phyloP scores from a whole-genome alignment of 225 moss, liverwort and hornwort genomes.

The Sphagnum contortum region DNA sequence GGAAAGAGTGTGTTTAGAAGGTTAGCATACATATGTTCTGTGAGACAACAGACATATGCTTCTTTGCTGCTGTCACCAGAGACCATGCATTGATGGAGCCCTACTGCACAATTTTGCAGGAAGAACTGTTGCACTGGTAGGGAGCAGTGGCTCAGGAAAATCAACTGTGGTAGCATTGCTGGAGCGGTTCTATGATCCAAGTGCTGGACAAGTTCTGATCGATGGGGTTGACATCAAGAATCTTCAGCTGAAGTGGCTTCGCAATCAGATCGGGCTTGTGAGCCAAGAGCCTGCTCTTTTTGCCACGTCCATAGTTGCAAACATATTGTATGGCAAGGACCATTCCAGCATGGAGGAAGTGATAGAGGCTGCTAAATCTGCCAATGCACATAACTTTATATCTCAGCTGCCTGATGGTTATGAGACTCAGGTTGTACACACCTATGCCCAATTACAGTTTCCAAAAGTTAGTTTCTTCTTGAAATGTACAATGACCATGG shows the following conservation, averaged over 20 bases:
- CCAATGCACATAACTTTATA: slow-evolving; percentile 71
- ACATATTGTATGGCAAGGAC: slow-evolving; percentile 51
- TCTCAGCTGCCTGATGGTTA: slow-evolving; percentile 56
- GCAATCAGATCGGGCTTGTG: slow-evolving; percentile 57
- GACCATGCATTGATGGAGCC: too few relatives aligned
- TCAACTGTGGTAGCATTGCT: slow-evolving; percentile 51
- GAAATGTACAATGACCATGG: too few relatives aligned
- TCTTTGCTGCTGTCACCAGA: too few relatives aligned
- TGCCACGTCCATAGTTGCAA: slow-evolving; percentile 42
- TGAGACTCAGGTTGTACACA: slow-evolving; percentile 37
- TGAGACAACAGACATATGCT: too few relatives aligned
- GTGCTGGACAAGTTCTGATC: slow-evolving; percentile 40
- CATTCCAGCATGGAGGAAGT: slow-evolving; percentile 46
- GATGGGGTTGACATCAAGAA: slow-evolving; percentile 56
- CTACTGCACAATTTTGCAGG: slow-evolving; percentile 16
- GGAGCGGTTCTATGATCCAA: slow-evolving; percentile 58
- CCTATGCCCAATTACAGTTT: too few relatives aligned
- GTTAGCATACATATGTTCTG: too few relatives aligned
- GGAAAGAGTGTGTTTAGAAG: too few relatives aligned
- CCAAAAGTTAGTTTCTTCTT: too few relatives aligned
- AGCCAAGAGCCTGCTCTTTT: slow-evolving; percentile 69
- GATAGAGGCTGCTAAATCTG: slow-evolving; percentile 44
- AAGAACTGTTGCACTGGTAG: slow-evolving; percentile 53
- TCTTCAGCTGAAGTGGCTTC: slow-evolving; percentile 50
- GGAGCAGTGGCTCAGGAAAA: slow-evolving; percentile 67